A percentile compares a stretch with the other conserved stretches of the same genome.
Evolutionary conservation across 2,329 filamentous ascomycete genomes (phyloP).

Genomic region (Stagonosporopsis cucurbitacearum): DNA sequence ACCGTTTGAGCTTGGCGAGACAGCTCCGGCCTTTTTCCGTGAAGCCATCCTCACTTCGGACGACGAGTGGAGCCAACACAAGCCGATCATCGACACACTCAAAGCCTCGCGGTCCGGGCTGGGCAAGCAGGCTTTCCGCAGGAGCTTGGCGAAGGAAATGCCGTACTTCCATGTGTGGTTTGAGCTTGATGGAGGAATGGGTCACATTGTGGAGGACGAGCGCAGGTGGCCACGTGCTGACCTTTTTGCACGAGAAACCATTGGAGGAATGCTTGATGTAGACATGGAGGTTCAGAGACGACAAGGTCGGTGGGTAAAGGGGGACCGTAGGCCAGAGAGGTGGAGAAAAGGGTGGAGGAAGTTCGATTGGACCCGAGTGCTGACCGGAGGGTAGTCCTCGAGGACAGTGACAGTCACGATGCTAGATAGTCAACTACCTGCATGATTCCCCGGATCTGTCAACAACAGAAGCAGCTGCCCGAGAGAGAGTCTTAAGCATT

Average conservation of each 20-base stretch:
- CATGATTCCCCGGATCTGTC: neutral
- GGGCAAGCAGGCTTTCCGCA: conserved; percentile 82
- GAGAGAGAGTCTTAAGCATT: neutral
- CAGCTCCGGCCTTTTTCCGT: conserved; percentile 90
- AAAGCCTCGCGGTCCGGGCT: conserved; percentile 69
- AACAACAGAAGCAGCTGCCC: neutral
- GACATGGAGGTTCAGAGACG: conserved; percentile 85
- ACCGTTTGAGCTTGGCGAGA: conserved; percentile 89
- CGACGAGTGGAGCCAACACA: conserved; percentile 95
- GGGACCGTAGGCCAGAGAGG: conserved; percentile 71
- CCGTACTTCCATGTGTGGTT: conserved; percentile 99
- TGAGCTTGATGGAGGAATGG: conserved; percentile 85
- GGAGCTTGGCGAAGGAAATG: conserved; percentile 89
- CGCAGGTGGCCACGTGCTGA: conserved; percentile 88
- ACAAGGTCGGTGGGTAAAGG: conserved; percentile 83
- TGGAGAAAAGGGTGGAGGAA: conserved; percentile 88
- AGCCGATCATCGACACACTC: conserved; percentile 88
- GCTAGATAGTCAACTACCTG: neutral
- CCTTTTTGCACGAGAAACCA: conserved; percentile 87
- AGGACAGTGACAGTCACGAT: neutral
- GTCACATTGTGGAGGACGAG: conserved; percentile 88
- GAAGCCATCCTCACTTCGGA: conserved; percentile 90
- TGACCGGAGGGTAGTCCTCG: conserved; percentile 55
- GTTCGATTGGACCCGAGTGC: conserved; percentile 83
- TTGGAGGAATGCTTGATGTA: conserved; percentile 89